Evolutionary conservation across 371 early-diverging fungal species (phyloP), one percentile per base, ranked within the genome.

Genomic region (Zychaea mexicana): DNA sequence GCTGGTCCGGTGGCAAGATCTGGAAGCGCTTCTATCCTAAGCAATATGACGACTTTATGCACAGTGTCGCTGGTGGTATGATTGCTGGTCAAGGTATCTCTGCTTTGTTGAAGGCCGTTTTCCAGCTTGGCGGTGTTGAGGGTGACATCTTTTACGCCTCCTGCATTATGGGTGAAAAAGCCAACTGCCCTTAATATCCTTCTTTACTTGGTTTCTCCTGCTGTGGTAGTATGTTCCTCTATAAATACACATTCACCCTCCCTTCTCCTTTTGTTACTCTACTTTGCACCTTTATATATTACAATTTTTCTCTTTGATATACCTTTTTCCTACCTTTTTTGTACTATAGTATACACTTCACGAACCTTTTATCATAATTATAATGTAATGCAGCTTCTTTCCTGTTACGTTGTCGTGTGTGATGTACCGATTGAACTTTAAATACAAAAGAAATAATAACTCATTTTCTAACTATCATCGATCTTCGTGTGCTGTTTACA

Each of bases 11-110:
- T 57, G 77, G 77, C 31, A 67, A 72, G 61, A 68, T 86, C 65
- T 92, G 92, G 92, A 65, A 74, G 61, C 68, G 70, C 0, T 22
- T 78, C 47, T 61, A 56, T 39, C 70, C 77, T 42, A 52, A 27
- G 17, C 61, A 69, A 19, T 74, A 79, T 45, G 87, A 85, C 26
- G 69, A 83, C 55, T 78, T 70, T 46, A 77, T 83, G 82, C 86
- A 82, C 72, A 76, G 85, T n/a, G 71, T 84, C 52, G 88, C 91
- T 52, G 84, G 81, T 65, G 92, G 92, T 60, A 67, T 90, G 63
- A 86, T 91, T 71, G 89, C 90, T 63, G 92, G 92, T 61, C 88
- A 88, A 66, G 92, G 92, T 70, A 84, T 91, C 53, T 82, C 84
- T 47, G 90, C 89, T 54, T 72, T 90, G 45, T 61, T 89, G 63